Percentiles rank a stretch among this genome's conserved stretches.
These are phyloP conservation scores for Orobanche coerulescens DNA, from an alignment of 257 asterid species.

Conservation along the genomic window DNA sequence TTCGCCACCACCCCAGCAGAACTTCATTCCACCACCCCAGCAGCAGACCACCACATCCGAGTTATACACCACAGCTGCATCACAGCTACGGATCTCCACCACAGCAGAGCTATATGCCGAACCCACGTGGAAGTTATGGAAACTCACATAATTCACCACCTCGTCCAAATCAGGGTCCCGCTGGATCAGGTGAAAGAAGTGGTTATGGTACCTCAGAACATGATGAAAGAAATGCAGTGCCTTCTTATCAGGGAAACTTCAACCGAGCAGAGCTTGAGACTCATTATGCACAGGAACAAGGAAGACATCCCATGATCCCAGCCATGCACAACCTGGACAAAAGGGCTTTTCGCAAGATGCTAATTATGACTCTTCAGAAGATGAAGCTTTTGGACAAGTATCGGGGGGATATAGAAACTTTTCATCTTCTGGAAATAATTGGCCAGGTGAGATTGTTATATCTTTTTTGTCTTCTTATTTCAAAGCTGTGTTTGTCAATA, in stretches of 20 bases:
- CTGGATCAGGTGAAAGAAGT: slow-evolving; percentile 23
- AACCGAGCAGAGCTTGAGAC: slow-evolving; percentile 14
- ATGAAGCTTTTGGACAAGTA: slow-evolving; percentile 21
- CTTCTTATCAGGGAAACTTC: slow-evolving; percentile 16
- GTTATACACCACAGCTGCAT: too few relatives aligned
- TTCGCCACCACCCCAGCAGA: too few relatives aligned
- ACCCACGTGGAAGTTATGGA: too few relatives aligned
- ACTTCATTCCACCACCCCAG: too few relatives aligned
- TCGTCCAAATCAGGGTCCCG: too few relatives aligned
- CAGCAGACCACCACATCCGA: too few relatives aligned
- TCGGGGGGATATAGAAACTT: slow-evolving; percentile 16
- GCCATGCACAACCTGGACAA: slow-evolving; percentile 11
- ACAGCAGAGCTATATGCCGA: too few relatives aligned
- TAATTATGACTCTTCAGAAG: slow-evolving; percentile 23
- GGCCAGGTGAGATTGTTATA: slow-evolving; percentile 25
- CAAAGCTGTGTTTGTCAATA: too few relatives aligned
- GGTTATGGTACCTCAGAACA: slow-evolving; percentile 14
- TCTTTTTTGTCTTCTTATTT: neutral
- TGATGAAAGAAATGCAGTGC: slow-evolving; percentile 12
- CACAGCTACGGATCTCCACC: too few relatives aligned
- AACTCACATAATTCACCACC: too few relatives aligned
- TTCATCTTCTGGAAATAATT: slow-evolving; percentile 14
- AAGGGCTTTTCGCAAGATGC: slow-evolving; percentile 26
- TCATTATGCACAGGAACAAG: slow-evolving; percentile 10
- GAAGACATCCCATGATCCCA: slow-evolving; percentile 10